A percentile compares a stretch with the other conserved stretches of the same genome.
Evolutionary conservation across 75 land plant genomes (phyloP).

Genomic region (Picea sitchensis): DNA sequence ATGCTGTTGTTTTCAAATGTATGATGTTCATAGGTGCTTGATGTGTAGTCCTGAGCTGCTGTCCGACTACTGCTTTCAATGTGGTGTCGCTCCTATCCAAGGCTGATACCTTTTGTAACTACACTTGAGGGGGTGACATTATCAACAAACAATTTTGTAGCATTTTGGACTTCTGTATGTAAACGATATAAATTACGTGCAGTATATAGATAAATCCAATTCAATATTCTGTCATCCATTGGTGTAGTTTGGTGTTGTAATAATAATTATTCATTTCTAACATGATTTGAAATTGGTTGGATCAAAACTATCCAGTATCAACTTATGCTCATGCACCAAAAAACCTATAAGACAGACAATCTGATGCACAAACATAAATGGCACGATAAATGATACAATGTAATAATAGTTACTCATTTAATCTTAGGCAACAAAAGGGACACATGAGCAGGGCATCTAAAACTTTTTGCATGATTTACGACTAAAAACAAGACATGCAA

Average conservation of each 20-base stretch:
- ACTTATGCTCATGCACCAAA: background rate
- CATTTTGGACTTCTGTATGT: background rate
- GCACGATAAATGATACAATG: background rate
- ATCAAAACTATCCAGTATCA: background rate
- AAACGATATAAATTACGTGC: background rate
- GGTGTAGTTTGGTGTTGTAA: no score
- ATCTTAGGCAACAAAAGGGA: background rate
- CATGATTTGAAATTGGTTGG: no score
- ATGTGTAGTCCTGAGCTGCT: background rate
- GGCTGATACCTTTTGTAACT: no score
- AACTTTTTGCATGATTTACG: background rate
- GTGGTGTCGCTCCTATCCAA: no score
- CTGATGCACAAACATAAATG: background rate
- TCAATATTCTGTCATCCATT: background rate
- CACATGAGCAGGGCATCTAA: background rate
- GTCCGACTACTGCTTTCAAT: no score
- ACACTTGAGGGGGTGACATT: background rate
- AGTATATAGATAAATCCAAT: background rate
- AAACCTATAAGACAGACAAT: background rate
- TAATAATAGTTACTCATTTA: background rate
- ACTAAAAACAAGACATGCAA: background rate
- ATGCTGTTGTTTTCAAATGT: background rate
- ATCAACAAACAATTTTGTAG: background rate
- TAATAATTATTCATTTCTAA: no score
- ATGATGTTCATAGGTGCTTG: background rate